Evolutionary conservation across 73 alveolate genomes (phyloP).

Genomic region (Paramecium caudatum): DNA sequence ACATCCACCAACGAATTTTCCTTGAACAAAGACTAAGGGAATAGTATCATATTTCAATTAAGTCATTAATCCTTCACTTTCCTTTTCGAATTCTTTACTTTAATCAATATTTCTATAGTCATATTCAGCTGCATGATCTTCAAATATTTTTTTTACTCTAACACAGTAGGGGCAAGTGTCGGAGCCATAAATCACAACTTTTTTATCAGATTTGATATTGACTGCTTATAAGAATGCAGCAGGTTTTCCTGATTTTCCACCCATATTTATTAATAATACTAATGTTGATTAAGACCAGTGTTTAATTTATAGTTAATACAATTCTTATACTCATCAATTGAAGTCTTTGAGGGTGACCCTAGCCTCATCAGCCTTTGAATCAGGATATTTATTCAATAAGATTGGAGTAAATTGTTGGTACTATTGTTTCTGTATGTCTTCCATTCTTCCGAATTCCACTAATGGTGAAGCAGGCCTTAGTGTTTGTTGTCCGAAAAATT

Average conservation of each 20-base stretch:
- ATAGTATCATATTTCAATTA: conserved; percentile 19
- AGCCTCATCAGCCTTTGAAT: background rate
- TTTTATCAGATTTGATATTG: background rate
- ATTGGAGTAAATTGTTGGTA: no score
- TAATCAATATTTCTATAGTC: background rate
- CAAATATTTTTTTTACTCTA: background rate
- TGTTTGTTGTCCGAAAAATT: no score
- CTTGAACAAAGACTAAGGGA: background rate
- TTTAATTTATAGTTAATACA: background rate
- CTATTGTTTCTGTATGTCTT: no score
- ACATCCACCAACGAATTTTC: background rate
- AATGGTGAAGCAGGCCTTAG: no score
- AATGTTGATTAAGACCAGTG: background rate
- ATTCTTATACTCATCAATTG: background rate
- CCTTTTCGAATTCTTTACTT: background rate
- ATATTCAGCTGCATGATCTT: background rate
- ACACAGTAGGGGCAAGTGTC: conserved; percentile 32
- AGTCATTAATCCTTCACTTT: background rate
- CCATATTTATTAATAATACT: background rate
- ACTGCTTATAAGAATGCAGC: background rate
- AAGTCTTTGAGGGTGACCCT: background rate
- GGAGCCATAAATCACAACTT: background rate
- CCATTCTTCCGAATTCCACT: no score
- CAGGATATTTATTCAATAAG: background rate
- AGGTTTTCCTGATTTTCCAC: background rate